Evolutionary conservation across 176 grass and related monocot species (phyloP), one percentile per base, ranked within the genome.

Genomic region (Alloteropsis semialata): DNA sequence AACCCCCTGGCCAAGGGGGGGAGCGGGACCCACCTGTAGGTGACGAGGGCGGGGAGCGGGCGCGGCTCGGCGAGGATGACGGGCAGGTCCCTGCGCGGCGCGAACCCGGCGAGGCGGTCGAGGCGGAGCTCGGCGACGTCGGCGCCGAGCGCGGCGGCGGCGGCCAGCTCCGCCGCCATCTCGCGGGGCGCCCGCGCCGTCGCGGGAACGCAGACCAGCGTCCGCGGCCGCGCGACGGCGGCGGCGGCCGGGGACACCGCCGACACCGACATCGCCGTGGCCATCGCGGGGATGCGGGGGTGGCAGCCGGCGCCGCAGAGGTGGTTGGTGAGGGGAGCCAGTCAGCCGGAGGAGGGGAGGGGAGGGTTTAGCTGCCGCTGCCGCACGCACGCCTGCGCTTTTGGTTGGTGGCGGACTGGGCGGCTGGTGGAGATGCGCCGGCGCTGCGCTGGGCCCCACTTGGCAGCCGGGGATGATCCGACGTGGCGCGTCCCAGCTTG

Each of bases 111-210:
- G 22, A 99, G 93, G 81, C 81, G 37, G 57, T 99, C 96, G 61
- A 99, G 86, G 18, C 96, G 91, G 80, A 98, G 82, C 76, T 98
- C 93, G 7, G 92, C 96, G 44, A 98, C 28, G 79, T 98, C 96
- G 72, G 96, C 96, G 76, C 93, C 96, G 30, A 85, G 30, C 27
- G 84, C 84, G 65, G 88, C 90, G 18, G 93, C 96, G 36, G 83
- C 76, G 2, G 63, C 80, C 89, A 90, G 82, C 54, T 95, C 93
- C 62, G 65, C 81, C 49, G 82, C 55, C 93, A 95, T 95, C 48
- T 95, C 84, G 82, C 89, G 82, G 28, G 76, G 75, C 29, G 89
- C 90, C 80, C 90, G 88, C 59, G 92, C 90, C 79, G 94, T 87
- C 49, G 89, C 85, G 27, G 96, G 91, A 38, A 93, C 87, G 75